Percentiles rank a stretch among this genome's conserved stretches.
phyloP scores from a whole-genome alignment of 2,329 filamentous ascomycete genomes.

The Byssochlamys sp. region DNA sequence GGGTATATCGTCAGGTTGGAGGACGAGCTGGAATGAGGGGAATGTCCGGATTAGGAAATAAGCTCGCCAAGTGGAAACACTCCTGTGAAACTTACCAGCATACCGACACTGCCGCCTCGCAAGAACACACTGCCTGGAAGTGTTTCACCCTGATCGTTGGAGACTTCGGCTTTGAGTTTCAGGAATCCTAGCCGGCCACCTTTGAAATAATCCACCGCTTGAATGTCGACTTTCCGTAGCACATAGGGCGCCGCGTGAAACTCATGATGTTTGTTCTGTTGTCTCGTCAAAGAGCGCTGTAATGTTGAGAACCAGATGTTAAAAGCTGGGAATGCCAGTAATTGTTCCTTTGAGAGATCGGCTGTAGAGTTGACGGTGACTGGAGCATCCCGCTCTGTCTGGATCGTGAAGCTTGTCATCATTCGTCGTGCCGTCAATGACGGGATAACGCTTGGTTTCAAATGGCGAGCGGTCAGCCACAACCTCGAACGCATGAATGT shows the following conservation, averaged over 20 bases:
- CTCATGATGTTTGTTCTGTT: slow-evolving; percentile 37
- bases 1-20: slow-evolving; percentile 44
- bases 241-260: slow-evolving; percentile 45
- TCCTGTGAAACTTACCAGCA: slow-evolving; percentile 37
- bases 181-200: slow-evolving; percentile 45
- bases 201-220: slow-evolving; percentile 46
- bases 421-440: slow-evolving; percentile 4
- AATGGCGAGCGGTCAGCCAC: slow-evolving; percentile 7
- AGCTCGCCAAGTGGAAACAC: background rate
- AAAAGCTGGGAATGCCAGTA: slow-evolving; percentile 45
- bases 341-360: slow-evolving; percentile 35
- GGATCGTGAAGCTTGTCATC: slow-evolving; percentile 38
- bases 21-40: slow-evolving; percentile 36
- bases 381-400: slow-evolving; percentile 17
- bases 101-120: slow-evolving; percentile 49
- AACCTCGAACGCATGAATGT: slow-evolving; percentile 5
- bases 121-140: slow-evolving; percentile 50
- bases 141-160: slow-evolving; percentile 41
- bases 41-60: background rate
- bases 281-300: slow-evolving; percentile 39
- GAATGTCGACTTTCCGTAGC: slow-evolving; percentile 44
- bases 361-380: slow-evolving; percentile 35
- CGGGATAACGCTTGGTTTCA: background rate
- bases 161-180: slow-evolving; percentile 47
- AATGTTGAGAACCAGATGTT: slow-evolving; percentile 46